Evolutionary conservation across 2,329 filamentous ascomycete genomes (phyloP), one percentile per base, ranked within the genome.

Genomic region (Colletotrichum lini): DNA sequence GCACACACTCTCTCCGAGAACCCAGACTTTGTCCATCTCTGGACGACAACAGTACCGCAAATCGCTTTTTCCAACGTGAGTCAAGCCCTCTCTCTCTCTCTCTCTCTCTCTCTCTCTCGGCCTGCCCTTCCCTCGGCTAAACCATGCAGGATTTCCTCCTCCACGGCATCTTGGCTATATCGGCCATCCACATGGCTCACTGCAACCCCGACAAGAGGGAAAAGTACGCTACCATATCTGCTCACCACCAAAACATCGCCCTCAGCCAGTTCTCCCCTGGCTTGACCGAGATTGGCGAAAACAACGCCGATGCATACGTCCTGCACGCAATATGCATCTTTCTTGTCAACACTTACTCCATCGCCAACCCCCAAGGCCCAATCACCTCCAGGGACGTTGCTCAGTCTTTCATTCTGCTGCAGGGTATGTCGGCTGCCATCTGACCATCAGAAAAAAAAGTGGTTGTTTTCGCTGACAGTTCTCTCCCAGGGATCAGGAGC

Each of bases 291-390:
- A 74, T 75, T 2, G 65, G 68, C 40, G 69, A 74, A n/a, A 70
- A 60, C 26, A 74, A 70, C 18, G 73, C 72, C 53, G 73, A 74
- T 35, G 73, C 74, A 16, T 74, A 72, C 44, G 74, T 75, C n/a
- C 65, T 74, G 7, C 72, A 74, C 26, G 74, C 74, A 35, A 67
- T 71, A n/a, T 67, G 68, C 52, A 74, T 75, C 26, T 74, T 75
- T n/a, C 56, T 74, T 2, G 45, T 74, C n/a, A 74, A 71, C 44
- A 70, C 73, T n/a, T 73, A 71, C 58, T 72, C 68, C 26, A 72
- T 75, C 26, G 64, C 72, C n/a, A 61, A 67, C 30, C 70, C 63
- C 3, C 56, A 59, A 4, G 54, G 65, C 2, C 58, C 60, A 38
- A 65, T 73, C 30, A 63, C 47, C 18, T 50, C 72, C 8, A 67